Evolutionary conservation across 352 stramenopile genomes (phyloP).

Genomic region (Globisporangium cystogenes): DNA sequence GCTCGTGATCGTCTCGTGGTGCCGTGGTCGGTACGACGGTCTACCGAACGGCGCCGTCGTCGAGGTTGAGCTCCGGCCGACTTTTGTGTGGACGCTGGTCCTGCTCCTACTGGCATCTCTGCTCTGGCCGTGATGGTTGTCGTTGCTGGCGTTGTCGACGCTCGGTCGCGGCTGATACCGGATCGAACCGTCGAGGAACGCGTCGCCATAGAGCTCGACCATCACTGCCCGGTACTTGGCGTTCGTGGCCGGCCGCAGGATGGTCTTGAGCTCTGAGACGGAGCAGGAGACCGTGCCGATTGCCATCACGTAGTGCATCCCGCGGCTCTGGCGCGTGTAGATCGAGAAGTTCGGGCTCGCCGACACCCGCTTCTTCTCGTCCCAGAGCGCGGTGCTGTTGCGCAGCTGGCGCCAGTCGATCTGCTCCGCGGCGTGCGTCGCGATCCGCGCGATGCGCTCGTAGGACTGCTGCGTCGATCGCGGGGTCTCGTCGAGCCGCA

Average conservation of each 20-base stretch:
- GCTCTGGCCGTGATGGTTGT: not conserved
- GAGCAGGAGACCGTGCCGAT: conserved; percentile 14
- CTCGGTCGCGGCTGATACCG: conserved; percentile 2
- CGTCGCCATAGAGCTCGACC: conserved; percentile 13
- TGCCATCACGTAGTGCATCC: conserved; percentile 16
- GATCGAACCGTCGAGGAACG: conserved; percentile 16
- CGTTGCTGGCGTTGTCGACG: not conserved
- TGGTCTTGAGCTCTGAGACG: conserved; percentile 11
- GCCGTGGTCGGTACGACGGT: not conserved
- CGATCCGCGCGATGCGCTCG: conserved; percentile 8
- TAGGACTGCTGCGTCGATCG: conserved; percentile 7
- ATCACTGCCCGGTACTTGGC: conserved; percentile 10
- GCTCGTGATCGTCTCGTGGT: not conserved
- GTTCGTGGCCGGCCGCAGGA: conserved; percentile 10
- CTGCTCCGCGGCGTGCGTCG: conserved; percentile 5
- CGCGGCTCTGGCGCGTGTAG: conserved; percentile 16
- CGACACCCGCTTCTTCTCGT: conserved; percentile 10
- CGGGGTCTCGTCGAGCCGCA: not conserved
- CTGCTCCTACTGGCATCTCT: not conserved
- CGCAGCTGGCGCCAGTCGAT: conserved; percentile 16
- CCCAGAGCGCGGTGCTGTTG: conserved; percentile 15
- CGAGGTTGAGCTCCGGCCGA: not conserved
- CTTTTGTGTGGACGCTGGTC: not conserved
- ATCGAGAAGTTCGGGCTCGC: conserved; percentile 11
- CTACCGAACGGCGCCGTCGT: not conserved